Percentiles rank a stretch among this genome's conserved stretches.
phyloP scores from a whole-genome alignment of 2,329 filamentous ascomycete species.

The Colletotrichum liaoningense region DNA sequence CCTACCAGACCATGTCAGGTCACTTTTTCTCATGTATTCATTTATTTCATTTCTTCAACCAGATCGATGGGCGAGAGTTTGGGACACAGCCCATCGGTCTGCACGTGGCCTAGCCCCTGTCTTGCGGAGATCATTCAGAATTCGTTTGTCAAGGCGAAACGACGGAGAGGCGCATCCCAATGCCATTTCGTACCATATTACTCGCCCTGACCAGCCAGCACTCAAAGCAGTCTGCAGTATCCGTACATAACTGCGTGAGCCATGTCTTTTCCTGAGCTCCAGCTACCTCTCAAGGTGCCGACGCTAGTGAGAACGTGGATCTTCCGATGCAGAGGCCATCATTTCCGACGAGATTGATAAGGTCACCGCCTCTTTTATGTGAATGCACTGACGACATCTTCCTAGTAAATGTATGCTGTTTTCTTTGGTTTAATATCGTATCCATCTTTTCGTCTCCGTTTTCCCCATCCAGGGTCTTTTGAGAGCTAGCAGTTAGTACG shows the following conservation, averaged over 20 bases:
- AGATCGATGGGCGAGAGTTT: background rate
- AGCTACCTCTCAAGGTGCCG: conserved; percentile 22
- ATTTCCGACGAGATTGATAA: conserved; percentile 13
- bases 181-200: conserved; percentile 9
- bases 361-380: conserved; percentile 29
- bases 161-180: background rate
- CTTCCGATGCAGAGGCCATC: background rate
- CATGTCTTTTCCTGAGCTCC: background rate
- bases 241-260: background rate
- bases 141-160: conserved; percentile 25
- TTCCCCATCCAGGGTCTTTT: background rate
- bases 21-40: background rate
- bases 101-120: conserved; percentile 20
- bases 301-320: conserved; percentile 1
- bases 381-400: conserved; percentile 20
- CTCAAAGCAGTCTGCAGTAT: background rate
- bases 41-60: background rate
- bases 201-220: background rate
- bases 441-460: background rate
- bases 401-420: background rate
- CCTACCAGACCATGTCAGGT: background rate
- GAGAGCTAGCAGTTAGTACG: background rate
- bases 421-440: conserved; percentile 3
- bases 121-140: conserved; percentile 5
- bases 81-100: background rate